Base-by-base conservation (phyloP, 2,329 filamentous ascomycete species). In the Aureobasidium melanogenum region DNA sequence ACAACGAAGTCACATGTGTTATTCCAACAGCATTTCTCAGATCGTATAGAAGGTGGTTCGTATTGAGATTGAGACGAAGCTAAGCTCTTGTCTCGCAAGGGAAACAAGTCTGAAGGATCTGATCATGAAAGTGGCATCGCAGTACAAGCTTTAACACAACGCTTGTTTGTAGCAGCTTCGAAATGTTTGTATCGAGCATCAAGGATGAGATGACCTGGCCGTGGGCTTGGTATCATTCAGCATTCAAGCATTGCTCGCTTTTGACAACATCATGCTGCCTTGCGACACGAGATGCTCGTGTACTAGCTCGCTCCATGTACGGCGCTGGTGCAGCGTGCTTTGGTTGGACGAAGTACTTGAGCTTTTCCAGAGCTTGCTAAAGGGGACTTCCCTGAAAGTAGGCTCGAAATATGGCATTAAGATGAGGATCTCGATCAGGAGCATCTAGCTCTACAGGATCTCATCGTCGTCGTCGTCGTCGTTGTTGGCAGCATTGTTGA, bases 401-500 rank as follows among this genome's bases (percentile, higher is more conserved):
- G 5, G 51, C 26, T 17, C 51, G 36, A 39, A 43, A 4, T 24
- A 30, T 30, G 34, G 51, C 51, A 28, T 28, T 17, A 15, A 28
- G 44, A 47, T n/a, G 5, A 30, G 3, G 14, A 6, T 26, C 2
- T 26, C 6, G n/a, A 5, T 19, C 14, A 30, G 28, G 30, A 36
- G 54, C 14, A 9, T 26, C 41, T 14, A 3, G 30, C 28, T 47
- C 59, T 50, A 64, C 12, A 64, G 48, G 28, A 64, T 56, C 41
- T 64, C 63, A 19, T 64, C 63, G 10, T 59, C 52, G 9, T 57
- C 57, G 9, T 57, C 57, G 24, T 59, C 60, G 9, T 58, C 52
- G 10, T 60, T 56, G 32, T 64, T 47, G 26, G 52, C 26, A 44
- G 39, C 39, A 10, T 32, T 56, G 38, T 17, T 56, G 52, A 56